Conservation (phyloP, 2,329 filamentous ascomycete genomes). For the Aspergillus unguis region DNA sequence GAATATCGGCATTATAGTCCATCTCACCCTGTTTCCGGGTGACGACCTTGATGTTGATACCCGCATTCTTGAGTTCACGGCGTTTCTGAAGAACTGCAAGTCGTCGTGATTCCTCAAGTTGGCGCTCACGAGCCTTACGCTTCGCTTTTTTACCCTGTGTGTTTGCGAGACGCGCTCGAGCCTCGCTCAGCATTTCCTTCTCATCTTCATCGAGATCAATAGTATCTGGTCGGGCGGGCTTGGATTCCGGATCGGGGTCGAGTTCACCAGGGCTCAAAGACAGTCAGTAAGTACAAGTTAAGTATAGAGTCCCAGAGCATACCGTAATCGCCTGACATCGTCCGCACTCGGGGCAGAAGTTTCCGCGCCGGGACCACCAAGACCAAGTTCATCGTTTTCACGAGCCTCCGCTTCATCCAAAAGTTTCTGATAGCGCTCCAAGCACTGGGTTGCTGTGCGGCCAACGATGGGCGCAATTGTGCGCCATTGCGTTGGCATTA, state of each 20-base stretch:
- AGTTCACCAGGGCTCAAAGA: slow-evolving; percentile 73
- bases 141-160: slow-evolving; percentile 99
- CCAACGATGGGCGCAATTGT: slow-evolving; percentile 97
- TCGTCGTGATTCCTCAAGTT: slow-evolving; percentile 89
- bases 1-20: slow-evolving; percentile 99
- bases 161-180: slow-evolving; percentile 90
- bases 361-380: slow-evolving; percentile 81
- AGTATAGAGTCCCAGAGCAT: slow-evolving; percentile 13
- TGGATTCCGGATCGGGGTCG: slow-evolving; percentile 95
- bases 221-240: slow-evolving; percentile 90
- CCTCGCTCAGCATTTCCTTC: slow-evolving; percentile 99
- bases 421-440: slow-evolving; percentile 94
- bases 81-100: slow-evolving; percentile 91
- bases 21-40: slow-evolving; percentile 93
- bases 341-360: slow-evolving; percentile 84
- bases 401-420: slow-evolving; percentile 92
- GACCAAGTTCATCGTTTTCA: slow-evolving; percentile 74
- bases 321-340: slow-evolving; percentile 78
- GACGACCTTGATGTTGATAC: slow-evolving; percentile 95
- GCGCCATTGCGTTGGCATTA: slow-evolving; percentile 99
- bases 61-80: slow-evolving; percentile 92
- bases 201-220: slow-evolving; percentile 98
- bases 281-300: slow-evolving; percentile 13
- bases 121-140: slow-evolving; percentile 89
- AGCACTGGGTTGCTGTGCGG: slow-evolving; percentile 91